Evolutionary conservation across 805 yeast genomes (phyloP), one percentile per base, ranked within the genome.

Genomic region (Myxozyma neglecta): DNA sequence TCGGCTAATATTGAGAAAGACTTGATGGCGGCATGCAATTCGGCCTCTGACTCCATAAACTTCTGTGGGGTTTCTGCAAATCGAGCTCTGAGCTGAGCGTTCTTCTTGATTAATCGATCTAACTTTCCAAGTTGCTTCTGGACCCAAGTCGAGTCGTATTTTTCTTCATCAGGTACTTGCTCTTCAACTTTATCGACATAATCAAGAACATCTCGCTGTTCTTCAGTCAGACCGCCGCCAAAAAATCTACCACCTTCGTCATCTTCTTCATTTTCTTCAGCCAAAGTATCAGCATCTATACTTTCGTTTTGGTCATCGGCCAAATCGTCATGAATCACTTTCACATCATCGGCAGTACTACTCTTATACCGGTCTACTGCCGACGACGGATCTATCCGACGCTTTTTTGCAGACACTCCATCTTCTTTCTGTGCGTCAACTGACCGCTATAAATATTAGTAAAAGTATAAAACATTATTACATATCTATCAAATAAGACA

Each of bases 191-290:
- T 47, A 29, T 67, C 69, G 39, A 67, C 64, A 43, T 60, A 67
- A 34, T 67, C 67, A 9, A 67, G 42, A 35, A 61, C 57, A 16
- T 64, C 61, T 13, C 58, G 56, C 45, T 67, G 69, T 52, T 56
- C 56, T 14, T 56, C 60, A 18, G 67, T 56, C 16, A 67, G 51
- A 3, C 70, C 70, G 5, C 65, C 66, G 20, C 69, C 69, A 16
- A 57, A 67, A 53, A 67, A 64, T 11, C 68, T 49, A n/a, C 67
- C 70, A 42, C 69, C 69, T 50, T 67, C 70, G 14, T 67, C 69
- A 55, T 65, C 69, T 34, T 49, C 59, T 6, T 43, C 60, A 7
- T 42, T 57, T 13, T 18, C 60, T 13, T 18, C 60, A 20, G 47
- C 36, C 14, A 24, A 34, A 39, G 48, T 59, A 16, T 18, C 49